Evolutionary conservation across 2,329 filamentous ascomycete species (phyloP), one percentile per base, ranked within the genome.

Genomic region (Colletotrichum lini): DNA sequence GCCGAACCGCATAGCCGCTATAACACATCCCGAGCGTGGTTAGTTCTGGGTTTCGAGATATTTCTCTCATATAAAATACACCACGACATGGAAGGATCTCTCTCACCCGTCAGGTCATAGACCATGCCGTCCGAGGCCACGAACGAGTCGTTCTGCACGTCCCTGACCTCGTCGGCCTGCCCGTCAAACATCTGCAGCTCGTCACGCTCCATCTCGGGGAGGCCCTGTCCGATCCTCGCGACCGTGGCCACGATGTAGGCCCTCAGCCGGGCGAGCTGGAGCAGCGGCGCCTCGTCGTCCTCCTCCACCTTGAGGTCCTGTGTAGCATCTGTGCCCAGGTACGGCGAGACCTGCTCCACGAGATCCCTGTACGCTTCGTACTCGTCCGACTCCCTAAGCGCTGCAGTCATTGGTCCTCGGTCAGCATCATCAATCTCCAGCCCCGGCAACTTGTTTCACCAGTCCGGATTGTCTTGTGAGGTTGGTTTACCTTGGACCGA

Each of bases 51-150:
- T 15, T 53, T 18, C 26, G 26, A 2, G 3, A 12, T 38, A 38
- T 38, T 0, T 38, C 35, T 3, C 35, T 38, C 9, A 9, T 10
- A n/a, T 21, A 1, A 26, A 15, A 38, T 7, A 8, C 52, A 13
- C 2, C 15, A 13, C 2, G 13, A 15, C 18, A n/a, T 7, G 13
- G 8, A 9, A 2, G 18, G 7, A 9, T 50, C 73, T 47, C 49
- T 50, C 73, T 47, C 49, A 75, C 73, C 65, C 4, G 72, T 74
- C 4, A 73, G 40, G 49, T 75, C 63, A 52, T 74, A 75, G 9
- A 74, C 65, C 54, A 64, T 13, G 6, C 13, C 63, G 4, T 65
- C 49, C 2, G 67, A 54, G 3, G 65, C 68, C 13, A 73, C 60
- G 15, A 60, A 73, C 3, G 57, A 60, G 38, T 47, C 71, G 1